Evolutionary conservation across 2,329 filamentous ascomycete species (phyloP), one percentile per base, ranked within the genome.

Genomic region (Claviceps monticola): DNA sequence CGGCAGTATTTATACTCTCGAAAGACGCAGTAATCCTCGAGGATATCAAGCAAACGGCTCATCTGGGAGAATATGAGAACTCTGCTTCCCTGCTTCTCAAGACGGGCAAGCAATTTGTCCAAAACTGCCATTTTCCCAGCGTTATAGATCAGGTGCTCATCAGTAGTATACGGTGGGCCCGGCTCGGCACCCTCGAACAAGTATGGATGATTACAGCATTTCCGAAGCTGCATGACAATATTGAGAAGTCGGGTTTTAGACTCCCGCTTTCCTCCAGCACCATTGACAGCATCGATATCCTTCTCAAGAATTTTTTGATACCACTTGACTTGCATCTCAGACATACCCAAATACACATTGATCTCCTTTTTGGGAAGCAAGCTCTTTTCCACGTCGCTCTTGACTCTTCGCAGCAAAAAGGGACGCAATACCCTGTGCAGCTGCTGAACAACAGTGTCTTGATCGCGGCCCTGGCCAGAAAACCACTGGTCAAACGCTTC

Each of bases 41-140:
- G 77, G 50, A 98, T 98, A 64, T 98, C 93, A 43, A 98, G 74
- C 41, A 96, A 77, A 78, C 93, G 88, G 62, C 90, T 96, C 93
- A 98, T 98, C 64, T 98, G 93, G 0, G 93, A 98, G 72, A 98
- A 98, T 60, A 98, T 97, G 52, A 98, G 79, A n/a, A 98, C 89
- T 57, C 93, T 81, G 64, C 90, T 97, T 43, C 89, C 93, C 64
- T 95, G 85, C 46, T 78, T 80, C 67, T 90, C 78, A 72, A 98
- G 80, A 46, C 90, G 82, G 61, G 78, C 83, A 48, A 98, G 74
- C 11, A 98, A 79, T 70, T 88, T 95, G 72, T 98, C 93, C 17
- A 98, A 78, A 64, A 98, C 89, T 36, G 89, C 80, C 93, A 98
- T 98, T 72, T 98, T 98, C 21, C 90, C 93, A 1, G 93, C 83